Evolutionary conservation across 139 green algal genomes (phyloP).

Genomic region (Coelastrella sp.): DNA sequence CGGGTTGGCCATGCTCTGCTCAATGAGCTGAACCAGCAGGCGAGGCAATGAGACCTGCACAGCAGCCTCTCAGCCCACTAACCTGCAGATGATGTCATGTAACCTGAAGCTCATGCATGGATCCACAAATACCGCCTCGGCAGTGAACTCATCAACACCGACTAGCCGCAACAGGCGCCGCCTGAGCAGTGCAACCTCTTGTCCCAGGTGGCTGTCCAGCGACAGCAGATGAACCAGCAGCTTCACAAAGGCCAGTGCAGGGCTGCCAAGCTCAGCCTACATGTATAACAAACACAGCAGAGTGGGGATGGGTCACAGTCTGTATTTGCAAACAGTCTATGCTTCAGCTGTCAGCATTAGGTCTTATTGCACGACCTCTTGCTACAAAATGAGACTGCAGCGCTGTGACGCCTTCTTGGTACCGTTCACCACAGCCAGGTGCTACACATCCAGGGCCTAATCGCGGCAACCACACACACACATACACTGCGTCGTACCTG

Average conservation of each 20-base stretch:
- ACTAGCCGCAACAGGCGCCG: conserved; percentile 88
- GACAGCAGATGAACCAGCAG: conserved; percentile 80
- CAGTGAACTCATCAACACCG: conserved; percentile 87
- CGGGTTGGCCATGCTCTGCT: too few relatives aligned
- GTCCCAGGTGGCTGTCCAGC: conserved; percentile 74
- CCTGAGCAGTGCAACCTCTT: conserved; percentile 79
- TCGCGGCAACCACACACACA: too few relatives aligned
- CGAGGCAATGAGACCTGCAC: too few relatives aligned
- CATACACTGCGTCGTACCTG: conserved; percentile 37
- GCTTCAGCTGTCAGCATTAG: too few relatives aligned
- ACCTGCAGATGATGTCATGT: conserved; percentile 88
- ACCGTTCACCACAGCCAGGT: too few relatives aligned
- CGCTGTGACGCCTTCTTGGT: not conserved
- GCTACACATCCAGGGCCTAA: too few relatives aligned
- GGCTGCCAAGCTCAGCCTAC: conserved; percentile 80
- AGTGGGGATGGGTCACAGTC: not conserved
- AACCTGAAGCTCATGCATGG: conserved; percentile 89
- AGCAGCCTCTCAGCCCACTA: not conserved
- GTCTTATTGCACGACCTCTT: too few relatives aligned
- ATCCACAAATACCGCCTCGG: conserved; percentile 83
- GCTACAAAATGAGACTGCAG: not conserved
- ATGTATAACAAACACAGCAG: not conserved
- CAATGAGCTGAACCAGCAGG: too few relatives aligned
- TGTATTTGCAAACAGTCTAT: not conserved
- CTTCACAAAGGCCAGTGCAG: conserved; percentile 90